A percentile compares a stretch with the other conserved stretches of the same genome.
phyloP scores from a whole-genome alignment of 495 filamentous ascomycete species.

The Chaetomium tenue region DNA sequence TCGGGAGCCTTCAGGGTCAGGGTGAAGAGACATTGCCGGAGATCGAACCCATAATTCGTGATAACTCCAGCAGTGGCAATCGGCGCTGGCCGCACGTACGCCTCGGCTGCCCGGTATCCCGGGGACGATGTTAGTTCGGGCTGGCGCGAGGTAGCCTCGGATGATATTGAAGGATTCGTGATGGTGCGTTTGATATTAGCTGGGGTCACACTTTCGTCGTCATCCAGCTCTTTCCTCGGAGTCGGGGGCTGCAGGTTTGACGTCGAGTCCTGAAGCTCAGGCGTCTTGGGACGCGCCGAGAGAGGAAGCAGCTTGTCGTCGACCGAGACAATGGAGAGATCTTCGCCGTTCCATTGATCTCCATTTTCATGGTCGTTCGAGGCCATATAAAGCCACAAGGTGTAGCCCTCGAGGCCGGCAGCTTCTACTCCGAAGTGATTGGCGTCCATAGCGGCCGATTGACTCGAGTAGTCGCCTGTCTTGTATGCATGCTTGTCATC shows the following conservation, averaged over 20 bases:
- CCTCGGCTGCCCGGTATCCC: conserved; percentile 86
- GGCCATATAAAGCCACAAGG: conserved; percentile 82
- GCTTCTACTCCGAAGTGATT: conserved; percentile 93
- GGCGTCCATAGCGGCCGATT: conserved; percentile 92
- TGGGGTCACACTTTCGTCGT: conserved; percentile 60
- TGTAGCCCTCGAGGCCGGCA: conserved; percentile 74
- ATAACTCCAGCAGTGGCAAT: conserved; percentile 70
- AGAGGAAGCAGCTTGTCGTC: conserved; percentile 74
- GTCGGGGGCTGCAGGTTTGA: conserved; percentile 27
- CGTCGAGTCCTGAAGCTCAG: conserved; percentile 40
- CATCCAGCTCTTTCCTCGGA: conserved; percentile 47
- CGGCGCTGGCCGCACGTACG: conserved; percentile 83
- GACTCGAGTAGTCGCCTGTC: conserved; percentile 93
- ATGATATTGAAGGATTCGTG: conserved; percentile 68
- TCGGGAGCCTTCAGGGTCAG: conserved; percentile 59
- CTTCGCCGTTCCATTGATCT: conserved; percentile 97
- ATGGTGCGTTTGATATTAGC: conserved; percentile 71
- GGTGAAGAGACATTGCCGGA: conserved; percentile 70
- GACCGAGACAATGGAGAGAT: conserved; percentile 81
- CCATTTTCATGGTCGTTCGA: conserved; percentile 87
- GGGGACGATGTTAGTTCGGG: conserved; percentile 56
- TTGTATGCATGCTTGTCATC: conserved; percentile 92
- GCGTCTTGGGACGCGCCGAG: conserved; percentile 43
- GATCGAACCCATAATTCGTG: conserved; percentile 69
- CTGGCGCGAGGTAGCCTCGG: conserved; percentile 49